Evolutionary conservation across 148 eudicot genomes (phyloP).

Genomic region (Vaccinium macrocarpon): DNA sequence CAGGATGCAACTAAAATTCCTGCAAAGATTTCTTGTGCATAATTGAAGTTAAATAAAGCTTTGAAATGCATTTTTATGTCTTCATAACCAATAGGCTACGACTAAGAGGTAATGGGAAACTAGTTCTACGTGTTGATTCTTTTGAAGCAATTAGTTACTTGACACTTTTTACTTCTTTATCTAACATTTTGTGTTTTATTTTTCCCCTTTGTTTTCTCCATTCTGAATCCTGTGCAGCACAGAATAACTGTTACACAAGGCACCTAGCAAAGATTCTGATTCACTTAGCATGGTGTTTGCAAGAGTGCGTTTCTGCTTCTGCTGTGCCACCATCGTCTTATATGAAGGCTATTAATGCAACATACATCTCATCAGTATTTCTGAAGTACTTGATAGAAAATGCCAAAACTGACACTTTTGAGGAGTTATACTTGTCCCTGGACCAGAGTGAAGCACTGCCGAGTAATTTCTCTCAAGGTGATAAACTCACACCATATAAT

Average conservation of each 20-base stretch:
- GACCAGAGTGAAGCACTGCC: conserved; percentile 63
- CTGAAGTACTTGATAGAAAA: conserved; percentile 73
- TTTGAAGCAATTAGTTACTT: background rate
- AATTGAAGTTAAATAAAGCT: background rate
- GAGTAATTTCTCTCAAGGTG: conserved; percentile 58
- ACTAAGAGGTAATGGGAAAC: conserved; percentile 33
- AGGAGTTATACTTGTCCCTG: conserved; percentile 61
- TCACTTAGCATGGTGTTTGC: conserved; percentile 81
- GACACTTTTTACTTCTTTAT: background rate
- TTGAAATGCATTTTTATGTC: conserved; percentile 30
- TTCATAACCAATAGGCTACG: conserved; percentile 48
- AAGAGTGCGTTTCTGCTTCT: conserved; percentile 64
- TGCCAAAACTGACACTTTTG: conserved; percentile 54
- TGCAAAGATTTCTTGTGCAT: background rate
- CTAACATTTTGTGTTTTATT: background rate
- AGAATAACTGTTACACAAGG: conserved; percentile 72
- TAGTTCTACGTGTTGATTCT: background rate
- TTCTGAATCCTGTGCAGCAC: conserved; percentile 46
- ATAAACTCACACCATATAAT: conserved; percentile 16
- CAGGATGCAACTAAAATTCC: conserved; percentile 31
- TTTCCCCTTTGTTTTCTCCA: background rate
- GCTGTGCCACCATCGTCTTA: conserved; percentile 44
- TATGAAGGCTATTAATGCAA: conserved; percentile 77
- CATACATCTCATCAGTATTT: conserved; percentile 73
- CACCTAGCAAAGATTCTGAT: conserved; percentile 85